phyloP scores from a whole-genome alignment of 805 yeast genomes.

The Nakazawaea molendinolei region DNA sequence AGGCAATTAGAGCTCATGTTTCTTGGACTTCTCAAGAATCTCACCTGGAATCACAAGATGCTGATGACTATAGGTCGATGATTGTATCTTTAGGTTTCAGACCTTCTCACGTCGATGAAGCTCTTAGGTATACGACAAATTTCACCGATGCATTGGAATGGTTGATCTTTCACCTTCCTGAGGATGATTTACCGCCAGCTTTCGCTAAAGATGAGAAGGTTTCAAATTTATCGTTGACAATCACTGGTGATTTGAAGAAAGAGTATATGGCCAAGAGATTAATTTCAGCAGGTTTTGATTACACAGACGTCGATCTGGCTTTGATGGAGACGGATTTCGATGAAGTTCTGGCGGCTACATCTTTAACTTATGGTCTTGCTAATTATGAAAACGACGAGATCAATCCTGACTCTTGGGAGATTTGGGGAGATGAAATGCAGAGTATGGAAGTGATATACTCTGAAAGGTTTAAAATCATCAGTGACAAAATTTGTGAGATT shows the following conservation, averaged over 20 bases:
- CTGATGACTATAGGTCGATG: slow-evolving; percentile 12
- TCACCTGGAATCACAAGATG: slow-evolving; percentile 5
- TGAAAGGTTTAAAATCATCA: slow-evolving; percentile 28
- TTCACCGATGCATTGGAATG: slow-evolving; percentile 58
- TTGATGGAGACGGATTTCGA: slow-evolving; percentile 34
- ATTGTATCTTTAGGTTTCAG: slow-evolving; percentile 56
- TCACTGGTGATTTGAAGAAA: slow-evolving; percentile 42
- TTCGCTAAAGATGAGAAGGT: slow-evolving; percentile 55
- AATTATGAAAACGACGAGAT: slow-evolving; percentile 16
- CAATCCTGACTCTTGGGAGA: slow-evolving; percentile 25
- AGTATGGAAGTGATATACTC: slow-evolving; percentile 55
- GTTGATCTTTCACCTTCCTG: slow-evolving; percentile 86
- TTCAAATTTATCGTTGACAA: slow-evolving; percentile 49
- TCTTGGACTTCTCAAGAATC: slow-evolving; percentile 38
- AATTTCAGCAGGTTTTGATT: slow-evolving; percentile 62
- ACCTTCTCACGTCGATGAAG: slow-evolving; percentile 60
- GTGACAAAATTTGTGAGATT: slow-evolving; percentile 28
- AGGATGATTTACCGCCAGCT: slow-evolving; percentile 77
- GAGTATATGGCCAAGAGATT: slow-evolving; percentile 57
- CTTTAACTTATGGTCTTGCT: slow-evolving; percentile 34
- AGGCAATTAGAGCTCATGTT: slow-evolving; percentile 48
- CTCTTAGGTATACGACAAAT: slow-evolving; percentile 48
- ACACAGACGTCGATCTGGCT: slow-evolving; percentile 50
- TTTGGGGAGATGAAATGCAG: slow-evolving; percentile 75
- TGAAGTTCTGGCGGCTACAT: slow-evolving; percentile 45